Evolutionary conservation across 257 asterid genomes (phyloP).

Genomic region (Solanum paucissectum): DNA sequence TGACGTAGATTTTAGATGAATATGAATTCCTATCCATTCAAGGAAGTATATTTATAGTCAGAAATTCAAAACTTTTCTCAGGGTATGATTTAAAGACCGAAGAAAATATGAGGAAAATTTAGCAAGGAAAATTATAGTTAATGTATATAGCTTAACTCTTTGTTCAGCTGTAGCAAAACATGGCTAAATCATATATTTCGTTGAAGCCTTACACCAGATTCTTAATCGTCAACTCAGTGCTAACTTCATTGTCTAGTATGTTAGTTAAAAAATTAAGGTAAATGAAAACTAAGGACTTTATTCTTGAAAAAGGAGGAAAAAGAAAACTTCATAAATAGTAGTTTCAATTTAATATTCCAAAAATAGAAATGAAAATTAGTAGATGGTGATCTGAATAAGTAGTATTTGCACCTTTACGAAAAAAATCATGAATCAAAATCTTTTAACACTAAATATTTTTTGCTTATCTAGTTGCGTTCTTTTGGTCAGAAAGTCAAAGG

Average conservation of each 20-base stretch:
- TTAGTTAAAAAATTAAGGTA: not conserved
- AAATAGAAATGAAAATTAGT: not conserved
- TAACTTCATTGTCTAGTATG: not conserved
- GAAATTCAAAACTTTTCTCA: not conserved
- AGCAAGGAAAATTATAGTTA: not conserved
- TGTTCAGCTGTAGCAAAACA: not conserved
- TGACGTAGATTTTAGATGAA: not conserved
- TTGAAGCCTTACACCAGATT: not conserved
- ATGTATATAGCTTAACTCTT: not conserved
- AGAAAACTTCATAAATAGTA: not conserved
- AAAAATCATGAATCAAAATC: not conserved
- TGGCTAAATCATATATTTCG: not conserved
- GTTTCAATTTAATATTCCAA: not conserved
- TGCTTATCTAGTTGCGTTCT: not conserved
- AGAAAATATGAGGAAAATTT: not conserved
- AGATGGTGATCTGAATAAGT: not conserved
- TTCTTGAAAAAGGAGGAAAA: not conserved
- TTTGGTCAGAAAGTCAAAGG: not conserved
- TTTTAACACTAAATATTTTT: not conserved
- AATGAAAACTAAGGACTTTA: not conserved
- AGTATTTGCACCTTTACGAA: not conserved
- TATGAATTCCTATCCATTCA: not conserved
- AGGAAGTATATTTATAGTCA: not conserved
- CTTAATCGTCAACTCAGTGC: not conserved
- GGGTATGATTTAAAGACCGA: not conserved